Percentiles rank a stretch among this genome's conserved stretches.
Evolutionary conservation across 495 filamentous ascomycete species (phyloP).

Genomic region (Lepraria neglecta): DNA sequence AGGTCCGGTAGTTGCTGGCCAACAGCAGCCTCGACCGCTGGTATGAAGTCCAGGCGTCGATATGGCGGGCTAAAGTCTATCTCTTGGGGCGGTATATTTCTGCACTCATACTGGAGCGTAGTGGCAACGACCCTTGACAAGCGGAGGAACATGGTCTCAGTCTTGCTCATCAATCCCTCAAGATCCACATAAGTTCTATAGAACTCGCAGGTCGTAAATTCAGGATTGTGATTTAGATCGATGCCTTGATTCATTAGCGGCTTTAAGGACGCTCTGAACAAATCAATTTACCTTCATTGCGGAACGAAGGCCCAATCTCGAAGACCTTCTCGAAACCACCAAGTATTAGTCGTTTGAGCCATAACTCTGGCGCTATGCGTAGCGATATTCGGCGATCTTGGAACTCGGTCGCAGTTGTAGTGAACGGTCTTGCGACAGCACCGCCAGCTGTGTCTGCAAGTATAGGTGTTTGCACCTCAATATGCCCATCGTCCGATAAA

Average conservation of each 20-base stretch:
- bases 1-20: constrained; percentile 65
- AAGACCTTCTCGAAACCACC: constrained; percentile 87
- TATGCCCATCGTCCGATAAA: constrained; percentile 61
- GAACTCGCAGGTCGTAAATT: constrained; percentile 97
- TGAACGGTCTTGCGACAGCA: constrained; percentile 79
- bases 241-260: constrained; percentile 44
- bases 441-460: constrained; percentile 70
- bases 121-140: constrained; percentile 48
- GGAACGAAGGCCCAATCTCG: constrained; percentile 88
- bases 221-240: constrained; percentile 89
- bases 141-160: constrained; percentile 58
- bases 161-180: constrained; percentile 65
- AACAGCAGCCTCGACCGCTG: constrained; percentile 62
- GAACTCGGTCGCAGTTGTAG: constrained; percentile 66
- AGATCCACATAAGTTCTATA: constrained; percentile 81
- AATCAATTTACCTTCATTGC: constrained; percentile 70
- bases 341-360: constrained; percentile 86
- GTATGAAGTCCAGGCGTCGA: constrained; percentile 71
- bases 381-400: constrained; percentile 61
- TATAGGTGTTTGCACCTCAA: constrained; percentile 87
- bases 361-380: constrained; percentile 87
- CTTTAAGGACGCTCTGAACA: neutral
- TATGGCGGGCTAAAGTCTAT: constrained; percentile 57
- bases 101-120: constrained; percentile 43
- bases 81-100: constrained; percentile 46